Evolutionary conservation across 352 stramenopile species (phyloP).

Genomic region (Phytophthora crassamura): DNA sequence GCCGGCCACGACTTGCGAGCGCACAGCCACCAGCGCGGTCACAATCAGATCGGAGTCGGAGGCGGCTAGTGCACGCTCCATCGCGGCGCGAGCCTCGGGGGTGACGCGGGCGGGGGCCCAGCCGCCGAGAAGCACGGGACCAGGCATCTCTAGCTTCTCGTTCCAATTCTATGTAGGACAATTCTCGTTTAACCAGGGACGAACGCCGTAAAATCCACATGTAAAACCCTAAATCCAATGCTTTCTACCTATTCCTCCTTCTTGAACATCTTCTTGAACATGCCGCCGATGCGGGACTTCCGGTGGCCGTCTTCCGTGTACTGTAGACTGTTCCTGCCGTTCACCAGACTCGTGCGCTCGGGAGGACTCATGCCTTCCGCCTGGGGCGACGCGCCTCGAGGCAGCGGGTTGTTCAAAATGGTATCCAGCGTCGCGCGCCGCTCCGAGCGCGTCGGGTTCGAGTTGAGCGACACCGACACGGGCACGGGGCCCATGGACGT

Average conservation of each 20-base stretch:
- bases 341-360: slow-evolving; percentile 39
- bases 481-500: slow-evolving; percentile 67
- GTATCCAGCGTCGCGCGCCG: slow-evolving; percentile 53
- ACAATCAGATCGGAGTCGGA: slow-evolving; percentile 32
- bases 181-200: too few species aligned
- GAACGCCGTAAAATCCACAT: slow-evolving; percentile 21
- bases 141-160: slow-evolving; percentile 27
- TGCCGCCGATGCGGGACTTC: slow-evolving; percentile 83
- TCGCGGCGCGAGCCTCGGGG: slow-evolving; percentile 27
- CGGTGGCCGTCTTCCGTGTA: slow-evolving; percentile 70
- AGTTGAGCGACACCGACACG: slow-evolving; percentile 57
- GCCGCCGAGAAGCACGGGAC: slow-evolving; percentile 29
- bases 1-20: slow-evolving; percentile 44
- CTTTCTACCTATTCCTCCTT: slow-evolving; percentile 61
- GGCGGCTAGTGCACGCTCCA: slow-evolving; percentile 28
- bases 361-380: slow-evolving; percentile 35
- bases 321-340: slow-evolving; percentile 49
- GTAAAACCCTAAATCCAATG: slow-evolving; percentile 28
- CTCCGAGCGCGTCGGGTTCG: slow-evolving; percentile 34
- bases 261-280: slow-evolving; percentile 93
- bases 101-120: slow-evolving; percentile 30
- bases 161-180: not conserved
- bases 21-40: slow-evolving; percentile 35
- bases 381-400: slow-evolving; percentile 32
- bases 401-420: slow-evolving; percentile 59